Evolutionary conservation across 208 protist species (phyloP).

Genomic region (Leishmania mexicana): DNA sequence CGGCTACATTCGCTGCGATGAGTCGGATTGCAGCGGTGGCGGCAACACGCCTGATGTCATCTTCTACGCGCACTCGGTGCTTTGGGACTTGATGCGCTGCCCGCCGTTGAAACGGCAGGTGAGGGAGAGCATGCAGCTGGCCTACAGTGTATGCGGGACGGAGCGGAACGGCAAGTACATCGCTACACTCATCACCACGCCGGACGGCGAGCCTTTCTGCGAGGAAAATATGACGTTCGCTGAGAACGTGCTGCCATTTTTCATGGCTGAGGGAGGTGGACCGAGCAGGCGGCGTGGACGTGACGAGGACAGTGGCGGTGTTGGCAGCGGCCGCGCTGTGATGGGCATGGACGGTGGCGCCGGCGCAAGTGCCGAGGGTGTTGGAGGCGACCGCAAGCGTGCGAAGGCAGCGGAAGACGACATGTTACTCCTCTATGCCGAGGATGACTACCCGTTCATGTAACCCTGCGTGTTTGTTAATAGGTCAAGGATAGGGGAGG

Average conservation of each 20-base stretch:
- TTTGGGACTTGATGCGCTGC: slow-evolving; percentile 56
- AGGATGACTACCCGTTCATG: slow-evolving; percentile 61
- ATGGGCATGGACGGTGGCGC: slow-evolving; percentile 19
- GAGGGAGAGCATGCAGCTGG: slow-evolving; percentile 50
- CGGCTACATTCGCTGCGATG: slow-evolving; percentile 71
- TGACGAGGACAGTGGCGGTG: slow-evolving; percentile 20
- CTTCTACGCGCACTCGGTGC: slow-evolving; percentile 55
- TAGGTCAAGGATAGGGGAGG: background rate
- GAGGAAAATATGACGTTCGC: slow-evolving; percentile 52
- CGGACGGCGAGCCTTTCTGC: slow-evolving; percentile 49
- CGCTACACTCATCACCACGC: slow-evolving; percentile 71
- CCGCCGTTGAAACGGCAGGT: slow-evolving; percentile 45
- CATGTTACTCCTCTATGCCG: slow-evolving; percentile 53
- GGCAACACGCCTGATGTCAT: slow-evolving; percentile 39
- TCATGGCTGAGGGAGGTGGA: slow-evolving; percentile 2
- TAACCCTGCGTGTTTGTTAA: background rate
- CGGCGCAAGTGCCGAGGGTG: slow-evolving; percentile 9
- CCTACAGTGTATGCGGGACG: slow-evolving; percentile 58
- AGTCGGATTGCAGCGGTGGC: slow-evolving; percentile 21
- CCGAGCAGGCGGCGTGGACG: slow-evolving; percentile 25
- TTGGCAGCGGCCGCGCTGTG: slow-evolving; percentile 10
- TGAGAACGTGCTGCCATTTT: slow-evolving; percentile 35
- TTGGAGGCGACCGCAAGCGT: slow-evolving; percentile 31
- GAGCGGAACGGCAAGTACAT: slow-evolving; percentile 61
- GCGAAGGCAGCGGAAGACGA: slow-evolving; percentile 57